Base-by-base conservation (phyloP, 208 protist species). In the Phytomonas sp. region DNA sequence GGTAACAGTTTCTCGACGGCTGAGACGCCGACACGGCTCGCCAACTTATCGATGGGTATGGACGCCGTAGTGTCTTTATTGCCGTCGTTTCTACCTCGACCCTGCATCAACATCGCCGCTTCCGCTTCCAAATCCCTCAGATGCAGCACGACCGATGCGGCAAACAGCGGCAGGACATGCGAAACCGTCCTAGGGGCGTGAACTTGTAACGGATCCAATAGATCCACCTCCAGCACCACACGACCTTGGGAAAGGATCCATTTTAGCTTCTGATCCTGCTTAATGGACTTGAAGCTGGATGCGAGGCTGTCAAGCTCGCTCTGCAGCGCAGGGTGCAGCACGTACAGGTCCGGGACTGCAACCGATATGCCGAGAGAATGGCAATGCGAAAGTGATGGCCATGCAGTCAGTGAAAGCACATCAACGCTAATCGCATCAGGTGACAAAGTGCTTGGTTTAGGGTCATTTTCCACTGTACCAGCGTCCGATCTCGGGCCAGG, bases 381-480 rank as follows among this genome's bases (percentile, higher is more conserved):
- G 67, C 76, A 86, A 37, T 62, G 67, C 23, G 71, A 59, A 8
- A 73, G 67, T 29, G 77, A 70, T 42, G 89, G 89, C 89, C 89
- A 94, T 19, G 82, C 78, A 3, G 84, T 87, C 66, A 87, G 79
- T 7, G 86, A 92, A 14, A 94, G 73, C 66, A 94, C 84, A 67
- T 82, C 77, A 40, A 92, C 69, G 68, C 88, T 92, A 30, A 72
- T 26, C 33, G 40, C 60, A 0, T 34, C 52, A 12, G 60, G 31
- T 37, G 26, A 1, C 60, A 64, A 56, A 19, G 45, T 26, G 45
- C 19, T 56, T 56, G 19, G 45, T 26, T 26, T 56, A 19, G 45
- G 26, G 45, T 26, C 2, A 6, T 56, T 56, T 56, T 56, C 16
- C 11, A 26, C 45, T 26, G 19, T 56, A 26, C 0, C 45, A 56